These are phyloP conservation scores for Populus tomentosa DNA, from an alignment of 441 rosid species.

Conservation along the genomic window DNA sequence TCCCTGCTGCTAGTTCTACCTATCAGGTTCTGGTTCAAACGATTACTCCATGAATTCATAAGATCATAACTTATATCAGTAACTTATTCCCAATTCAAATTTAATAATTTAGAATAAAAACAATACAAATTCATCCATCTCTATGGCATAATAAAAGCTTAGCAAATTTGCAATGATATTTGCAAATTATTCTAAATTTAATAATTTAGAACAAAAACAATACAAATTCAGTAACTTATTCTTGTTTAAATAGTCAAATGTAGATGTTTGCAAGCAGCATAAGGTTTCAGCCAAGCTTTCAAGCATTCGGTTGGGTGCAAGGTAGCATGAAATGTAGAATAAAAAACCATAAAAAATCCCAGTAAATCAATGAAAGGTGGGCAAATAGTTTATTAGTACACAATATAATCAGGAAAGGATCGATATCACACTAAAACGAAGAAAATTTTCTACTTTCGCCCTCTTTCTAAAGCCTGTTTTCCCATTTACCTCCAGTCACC, in stretches of 20 bases:
- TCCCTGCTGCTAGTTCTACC: too few species aligned
- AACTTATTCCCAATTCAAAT: neutral
- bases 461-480: slow-evolving; percentile 1
- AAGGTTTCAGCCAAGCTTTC: neutral
- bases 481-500: slow-evolving; percentile 28
- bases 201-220: too few species aligned
- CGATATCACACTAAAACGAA: neutral
- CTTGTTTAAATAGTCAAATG: neutral
- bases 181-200: too few species aligned
- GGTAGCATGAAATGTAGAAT: neutral
- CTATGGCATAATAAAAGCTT: neutral
- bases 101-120: too few species aligned
- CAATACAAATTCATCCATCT: neutral
- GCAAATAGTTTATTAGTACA: neutral
- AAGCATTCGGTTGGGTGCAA: neutral
- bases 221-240: too few species aligned
- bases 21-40: neutral
- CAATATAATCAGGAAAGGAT: slow-evolving; percentile 1
- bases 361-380: neutral
- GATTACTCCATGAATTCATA: neutral
- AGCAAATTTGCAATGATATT: neutral
- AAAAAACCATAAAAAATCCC: neutral
- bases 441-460: neutral
- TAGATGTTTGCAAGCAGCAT: neutral
- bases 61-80: neutral